Evolutionary conservation across 352 stramenopile species (phyloP), one percentile per base, ranked within the genome.

Genomic region (Elongisporangium anandrum): DNA sequence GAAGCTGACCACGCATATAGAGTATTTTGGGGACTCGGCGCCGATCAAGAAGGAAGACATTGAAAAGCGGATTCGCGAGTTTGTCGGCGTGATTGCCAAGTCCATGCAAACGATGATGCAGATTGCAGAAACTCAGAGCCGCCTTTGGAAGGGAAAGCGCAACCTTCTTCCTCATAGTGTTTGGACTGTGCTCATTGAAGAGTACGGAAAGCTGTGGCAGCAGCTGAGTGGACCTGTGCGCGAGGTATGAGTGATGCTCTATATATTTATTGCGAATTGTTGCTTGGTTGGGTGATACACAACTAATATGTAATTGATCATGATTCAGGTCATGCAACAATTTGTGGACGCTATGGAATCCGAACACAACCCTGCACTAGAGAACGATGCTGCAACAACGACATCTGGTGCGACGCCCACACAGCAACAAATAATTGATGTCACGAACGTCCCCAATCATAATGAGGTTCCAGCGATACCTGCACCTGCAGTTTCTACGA

Each of bases 21-120:
- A 90, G 24, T 81, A 79, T 20, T 93, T 87, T 56, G 81, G 75
- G 0, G 80, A 88, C 54, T 74, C 74, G 4, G 81, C 79, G 12
- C 84, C 79, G 8, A 88, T 79, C 21, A 75, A 77, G 26, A 81
- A 80, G 48, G 69, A 72, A 0, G 81, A 90, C n/a, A 81, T 90
- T 34, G 69, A 90, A 53, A 68, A 70, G 54, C 72, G 81, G 1
- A 90, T 93, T 49, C 72, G 57, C 13, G 81, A 93, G 52, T 90
- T 87, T 47, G 72, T 75, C 13, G 71, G 68, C 0, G 69, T 90
- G 5, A 81, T 79, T n/a, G 50, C 75, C 6, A 69, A 62, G 20
- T 85, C 81, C 6, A 79, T 64, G 53, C 77, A 91, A 57, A 50
- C 60, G 17, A 80, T 92, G 34, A 63, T 75, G 29, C 70, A 89